These are phyloP conservation scores for Clausena lansium DNA, from an alignment of 345 rosid genomes.

Conservation along the genomic window DNA sequence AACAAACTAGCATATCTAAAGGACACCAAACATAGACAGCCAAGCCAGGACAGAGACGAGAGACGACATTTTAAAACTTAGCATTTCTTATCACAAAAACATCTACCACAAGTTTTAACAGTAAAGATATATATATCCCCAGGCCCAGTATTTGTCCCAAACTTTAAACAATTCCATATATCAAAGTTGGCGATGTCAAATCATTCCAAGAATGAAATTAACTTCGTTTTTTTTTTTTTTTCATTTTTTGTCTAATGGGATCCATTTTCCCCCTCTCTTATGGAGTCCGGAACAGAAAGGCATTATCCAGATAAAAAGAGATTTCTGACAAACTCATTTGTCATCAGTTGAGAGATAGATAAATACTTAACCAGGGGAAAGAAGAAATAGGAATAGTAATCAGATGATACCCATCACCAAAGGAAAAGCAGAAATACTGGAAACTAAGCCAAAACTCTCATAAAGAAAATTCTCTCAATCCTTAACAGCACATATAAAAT, in stretches of 20 bases:
- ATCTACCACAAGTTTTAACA: background rate
- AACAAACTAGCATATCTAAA: background rate
- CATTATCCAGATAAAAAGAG: background rate
- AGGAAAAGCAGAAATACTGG: background rate
- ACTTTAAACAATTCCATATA: background rate
- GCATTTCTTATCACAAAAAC: background rate
- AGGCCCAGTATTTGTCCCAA: background rate
- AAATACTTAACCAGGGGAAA: background rate
- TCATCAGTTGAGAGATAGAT: background rate
- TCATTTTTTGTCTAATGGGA: background rate
- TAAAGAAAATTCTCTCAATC: background rate
- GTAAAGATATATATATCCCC: background rate
- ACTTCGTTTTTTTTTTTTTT: background rate
- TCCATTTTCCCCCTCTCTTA: background rate
- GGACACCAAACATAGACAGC: background rate
- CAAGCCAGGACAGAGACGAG: background rate
- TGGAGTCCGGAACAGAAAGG: background rate
- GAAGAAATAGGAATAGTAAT: background rate
- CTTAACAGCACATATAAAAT: background rate
- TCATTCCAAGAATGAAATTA: background rate
- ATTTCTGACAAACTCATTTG: background rate
- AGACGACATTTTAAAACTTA: background rate
- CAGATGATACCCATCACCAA: background rate
- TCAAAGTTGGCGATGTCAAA: background rate
- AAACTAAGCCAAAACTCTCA: background rate